Base-by-base conservation (phyloP, 768 basidiomycete species). In the Lactarius deliciosus region DNA sequence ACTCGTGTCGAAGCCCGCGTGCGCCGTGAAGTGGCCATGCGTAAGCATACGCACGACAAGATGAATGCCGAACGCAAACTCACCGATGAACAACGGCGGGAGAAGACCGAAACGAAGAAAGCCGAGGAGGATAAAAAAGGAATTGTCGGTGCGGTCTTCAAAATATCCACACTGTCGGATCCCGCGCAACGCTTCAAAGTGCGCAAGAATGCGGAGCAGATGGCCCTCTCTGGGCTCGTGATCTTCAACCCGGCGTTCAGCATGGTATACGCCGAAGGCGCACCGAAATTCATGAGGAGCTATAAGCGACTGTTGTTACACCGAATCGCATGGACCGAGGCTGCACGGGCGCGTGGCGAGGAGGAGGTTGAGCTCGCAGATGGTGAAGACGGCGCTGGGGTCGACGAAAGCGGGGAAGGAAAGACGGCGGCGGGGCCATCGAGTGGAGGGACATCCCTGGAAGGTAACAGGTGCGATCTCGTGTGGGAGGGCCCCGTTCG, bases 1-100 rank as follows among this genome's bases (percentile, higher is more conserved):
- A 99, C 97, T 2, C 88, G 95, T 60, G 94, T 99, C 3, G 97
- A 99, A 76, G 96, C 96, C 6, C 90, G 93, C 38, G 96, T 99
- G 16, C 83, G 94, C 56, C 83, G 92, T 40, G 97, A 99, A 76
- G 96, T 98, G 34, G 91, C 92, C 0, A 90, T 89, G 81, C 85
- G 97, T 69, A 90, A 90, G 73, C 88, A 94, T 70, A 83, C 81
- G 9, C 97, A 99, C 75, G 93, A 97, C 74, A 92, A 94, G 82
- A 92, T 90, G 85, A 99, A 99, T 72, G 81, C 86, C 5, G 92
- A 93, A 74, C 87, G 96, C 56, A 95, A 96, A 77, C 83, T 99
- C 38, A 96, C 90, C 0, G 89, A 92, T 68, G 97, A 98, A 47
- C 91, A 98, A 75, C 79, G 90, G 55, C 81, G 88, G 61, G 94